phyloP scores from a whole-genome alignment of 345 rosid species.

The Noccaea caerulescens region DNA sequence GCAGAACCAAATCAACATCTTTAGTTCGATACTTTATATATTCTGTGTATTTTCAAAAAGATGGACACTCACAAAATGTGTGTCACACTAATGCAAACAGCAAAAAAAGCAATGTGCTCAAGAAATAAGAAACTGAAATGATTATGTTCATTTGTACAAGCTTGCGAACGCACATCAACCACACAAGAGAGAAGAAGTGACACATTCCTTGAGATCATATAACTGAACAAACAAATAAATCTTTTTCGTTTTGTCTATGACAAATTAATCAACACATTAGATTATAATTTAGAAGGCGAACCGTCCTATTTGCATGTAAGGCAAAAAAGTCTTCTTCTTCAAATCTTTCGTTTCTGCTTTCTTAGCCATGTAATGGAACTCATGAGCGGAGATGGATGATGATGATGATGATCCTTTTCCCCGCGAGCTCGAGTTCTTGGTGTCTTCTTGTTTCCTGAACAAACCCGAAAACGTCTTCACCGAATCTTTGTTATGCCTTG shows the following conservation, averaged over 20 bases:
- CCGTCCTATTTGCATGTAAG: slow-evolving; percentile 86
- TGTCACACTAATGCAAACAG: no score
- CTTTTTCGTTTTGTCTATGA: not conserved
- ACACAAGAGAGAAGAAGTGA: slow-evolving; percentile 13
- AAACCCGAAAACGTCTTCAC: slow-evolving; percentile 50
- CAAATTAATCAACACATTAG: not conserved
- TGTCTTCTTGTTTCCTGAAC: slow-evolving; percentile 65
- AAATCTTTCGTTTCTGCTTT: slow-evolving; percentile 71
- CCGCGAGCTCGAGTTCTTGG: slow-evolving; percentile 55
- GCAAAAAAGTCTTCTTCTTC: slow-evolving; percentile 91
- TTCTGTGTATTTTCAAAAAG: no score
- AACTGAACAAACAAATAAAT: slow-evolving; percentile 37
- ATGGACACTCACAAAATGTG: no score
- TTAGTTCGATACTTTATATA: no score
- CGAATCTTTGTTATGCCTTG: slow-evolving; percentile 61
- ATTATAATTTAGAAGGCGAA: slow-evolving; percentile 50
- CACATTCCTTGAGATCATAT: not conserved
- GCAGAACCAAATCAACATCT: no score
- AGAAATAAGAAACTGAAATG: not conserved
- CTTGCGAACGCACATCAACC: slow-evolving; percentile 5
- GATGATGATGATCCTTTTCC: slow-evolving; percentile 37
- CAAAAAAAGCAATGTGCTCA: no score
- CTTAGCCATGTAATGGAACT: slow-evolving; percentile 75
- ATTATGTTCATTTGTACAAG: slow-evolving; percentile 14
- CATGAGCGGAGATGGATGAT: slow-evolving; percentile 70